A percentile compares a stretch with the other conserved stretches of the same genome.
Evolutionary conservation across 176 grass and related monocot genomes (phyloP).

Genomic region (Aegilops umbellulata): DNA sequence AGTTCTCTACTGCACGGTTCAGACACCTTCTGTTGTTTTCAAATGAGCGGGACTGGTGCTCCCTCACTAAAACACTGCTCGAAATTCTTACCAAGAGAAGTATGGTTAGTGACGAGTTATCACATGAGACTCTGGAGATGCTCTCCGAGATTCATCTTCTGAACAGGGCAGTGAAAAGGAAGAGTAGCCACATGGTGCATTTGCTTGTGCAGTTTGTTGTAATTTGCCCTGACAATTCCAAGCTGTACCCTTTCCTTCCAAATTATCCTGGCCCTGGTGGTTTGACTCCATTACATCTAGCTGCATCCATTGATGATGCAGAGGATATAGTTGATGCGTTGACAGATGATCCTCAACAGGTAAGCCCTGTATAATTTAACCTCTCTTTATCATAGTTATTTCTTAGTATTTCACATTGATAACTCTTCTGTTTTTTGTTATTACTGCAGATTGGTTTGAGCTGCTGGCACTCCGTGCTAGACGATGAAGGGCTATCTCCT

Average conservation of each 20-base stretch:
- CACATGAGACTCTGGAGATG: conserved; percentile 71
- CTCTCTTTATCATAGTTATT: background rate
- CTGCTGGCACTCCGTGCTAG: conserved; percentile 65
- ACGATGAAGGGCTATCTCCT: conserved; percentile 76
- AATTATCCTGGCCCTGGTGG: conserved; percentile 74
- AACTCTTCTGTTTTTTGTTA: conserved; percentile 2
- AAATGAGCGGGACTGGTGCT: conserved; percentile 82
- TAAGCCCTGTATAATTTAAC: conserved; percentile 28
- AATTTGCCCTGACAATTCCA: conserved; percentile 43
- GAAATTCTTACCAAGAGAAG: conserved; percentile 81
- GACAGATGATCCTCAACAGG: conserved; percentile 90
- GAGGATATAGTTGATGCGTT: conserved; percentile 87
- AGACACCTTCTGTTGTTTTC: conserved; percentile 84
- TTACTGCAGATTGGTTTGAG: conserved; percentile 78
- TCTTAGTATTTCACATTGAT: background rate
- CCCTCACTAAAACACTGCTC: conserved; percentile 75
- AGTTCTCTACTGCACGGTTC: conserved; percentile 74
- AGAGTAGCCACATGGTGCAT: conserved; percentile 74
- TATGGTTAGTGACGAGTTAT: conserved; percentile 45
- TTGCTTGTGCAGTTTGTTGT: conserved; percentile 76
- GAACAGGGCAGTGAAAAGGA: conserved; percentile 94
- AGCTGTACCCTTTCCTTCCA: conserved; percentile 66
- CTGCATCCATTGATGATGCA: conserved; percentile 60
- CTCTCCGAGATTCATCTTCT: conserved; percentile 75
- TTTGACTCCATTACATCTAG: conserved; percentile 81